Base-by-base conservation (phyloP, 2,329 filamentous ascomycete genomes). In the Chrysoporthe cubensis region DNA sequence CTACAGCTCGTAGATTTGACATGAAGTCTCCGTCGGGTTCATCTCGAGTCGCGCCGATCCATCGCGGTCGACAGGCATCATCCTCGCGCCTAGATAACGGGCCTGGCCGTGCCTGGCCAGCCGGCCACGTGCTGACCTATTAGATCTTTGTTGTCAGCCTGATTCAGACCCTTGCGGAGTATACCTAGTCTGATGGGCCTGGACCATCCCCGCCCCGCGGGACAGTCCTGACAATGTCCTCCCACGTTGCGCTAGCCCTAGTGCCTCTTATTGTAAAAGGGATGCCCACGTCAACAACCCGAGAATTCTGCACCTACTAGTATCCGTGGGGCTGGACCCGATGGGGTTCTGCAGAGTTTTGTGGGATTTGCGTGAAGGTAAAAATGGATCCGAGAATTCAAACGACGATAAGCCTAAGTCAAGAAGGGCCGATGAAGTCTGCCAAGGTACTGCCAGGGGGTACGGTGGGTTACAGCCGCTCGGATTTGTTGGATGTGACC, bases 391-490 rank as follows among this genome's bases (percentile, higher is more conserved):
- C 59, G 59, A 61, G 43, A 61, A 61, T 61, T 37, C 14, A 46
- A 18, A 61, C 59, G 59, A 46, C 16, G 59, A 61, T 61, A 61
- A 61, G 59, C 59, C 59, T 8, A 60, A 44, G 57, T 4, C 40
- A 13, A 48, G 37, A 34, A 46, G 34, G 42, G 59, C 37, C 59
- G 44, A 34, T 5, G 43, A 11, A n/a, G 4, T 14, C 37, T 40
- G 37, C 37, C 9, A 40, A 40, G 37, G 37, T 9, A 40, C 37
- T 40, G 37, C 37, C 9, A 9, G 37, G 37, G 37, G 37, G 9
- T 9, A 40, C 5, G 37, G 14, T 32, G 50, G 54, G 54, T 57
- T 8, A 7, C 34, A 40, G 54, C 54, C 14, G 32, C 18, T 40
- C 3, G 18, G 34, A n/a, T 40, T 40, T 57, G 54, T 40, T 57